A percentile compares a stretch with the other conserved stretches of the same genome.
Evolutionary conservation across 257 asterid species (phyloP).

Genomic region (Nicotiana paniculata): DNA sequence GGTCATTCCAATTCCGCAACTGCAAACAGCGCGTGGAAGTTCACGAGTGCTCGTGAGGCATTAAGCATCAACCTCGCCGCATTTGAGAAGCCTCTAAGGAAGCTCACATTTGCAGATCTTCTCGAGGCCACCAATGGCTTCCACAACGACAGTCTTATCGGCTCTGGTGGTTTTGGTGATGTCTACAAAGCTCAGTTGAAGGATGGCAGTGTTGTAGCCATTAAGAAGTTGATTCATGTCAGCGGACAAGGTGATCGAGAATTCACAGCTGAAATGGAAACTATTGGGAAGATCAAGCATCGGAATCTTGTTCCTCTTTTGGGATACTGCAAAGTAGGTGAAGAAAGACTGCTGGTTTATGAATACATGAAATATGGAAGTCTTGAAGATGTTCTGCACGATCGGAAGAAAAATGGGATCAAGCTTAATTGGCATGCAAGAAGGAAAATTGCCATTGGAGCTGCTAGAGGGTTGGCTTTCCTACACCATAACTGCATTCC

Average conservation of each 20-base stretch:
- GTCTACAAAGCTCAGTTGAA: slow-evolving; percentile 81
- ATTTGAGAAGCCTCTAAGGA: slow-evolving; percentile 77
- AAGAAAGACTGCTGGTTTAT: slow-evolving; percentile 78
- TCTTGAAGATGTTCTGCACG: slow-evolving; percentile 79
- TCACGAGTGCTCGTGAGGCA: slow-evolving; percentile 62
- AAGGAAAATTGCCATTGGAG: slow-evolving; percentile 75
- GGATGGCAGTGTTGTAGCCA: slow-evolving; percentile 80
- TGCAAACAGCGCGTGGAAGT: slow-evolving; percentile 58
- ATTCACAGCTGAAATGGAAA: slow-evolving; percentile 96
- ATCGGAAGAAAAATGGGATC: slow-evolving; percentile 51
- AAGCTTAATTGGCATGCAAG: slow-evolving; percentile 70
- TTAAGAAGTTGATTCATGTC: slow-evolving; percentile 78
- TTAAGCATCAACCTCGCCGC: slow-evolving; percentile 68
- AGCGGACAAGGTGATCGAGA: slow-evolving; percentile 91
- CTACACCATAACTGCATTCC: slow-evolving; percentile 88
- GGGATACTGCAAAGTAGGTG: slow-evolving; percentile 85
- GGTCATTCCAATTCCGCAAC: slow-evolving; percentile 62
- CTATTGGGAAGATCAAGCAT: slow-evolving; percentile 86
- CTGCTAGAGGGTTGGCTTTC: slow-evolving; percentile 86
- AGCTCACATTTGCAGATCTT: slow-evolving; percentile 89
- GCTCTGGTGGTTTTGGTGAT: slow-evolving; percentile 95
- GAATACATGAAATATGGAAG: slow-evolving; percentile 95
- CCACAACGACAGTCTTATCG: slow-evolving; percentile 62
- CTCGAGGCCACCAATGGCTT: slow-evolving; percentile 84
- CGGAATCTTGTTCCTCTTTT: slow-evolving; percentile 79